Base-by-base conservation (phyloP, 106 monocot genomes). In the Allium cepa region DNA sequence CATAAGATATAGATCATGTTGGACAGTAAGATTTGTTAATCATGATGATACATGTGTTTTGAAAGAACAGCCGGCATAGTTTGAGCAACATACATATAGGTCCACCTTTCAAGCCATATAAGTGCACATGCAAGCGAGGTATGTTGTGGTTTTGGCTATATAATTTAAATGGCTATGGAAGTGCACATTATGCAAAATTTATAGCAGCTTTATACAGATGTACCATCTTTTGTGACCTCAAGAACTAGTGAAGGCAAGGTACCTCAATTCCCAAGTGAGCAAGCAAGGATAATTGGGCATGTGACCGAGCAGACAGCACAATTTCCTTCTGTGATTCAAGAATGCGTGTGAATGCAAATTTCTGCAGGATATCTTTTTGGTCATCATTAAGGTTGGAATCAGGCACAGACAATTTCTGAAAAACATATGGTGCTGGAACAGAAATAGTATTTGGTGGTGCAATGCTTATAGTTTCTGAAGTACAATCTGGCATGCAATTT, bases 191-290 rank as follows among this genome's bases (percentile, higher is more conserved):
- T 27, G 18, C 59, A 62, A 11, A 62, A 13, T 36, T 36, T 62
- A 12, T 11, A 36, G 18, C 8, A 62, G 26, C 17, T 36, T 26
- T 36, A 28, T 64, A 17, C 46, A 64, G 49, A 16, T 9, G 17
- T 63, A 45, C 52, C 62, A n/a, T 22, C 11, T 36, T 36, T 36
- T 36, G 36, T 36, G 36, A 5, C 36, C 3, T 36, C 5, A 36
- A 15, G 46, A 11, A 47, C 12, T 15, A 59, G 8, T 26, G n/a
- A 3, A 46, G 61, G 48, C 6, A 53, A 46, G 26, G 26, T 84
- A 97, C 96, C 96, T 97, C 96, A 62, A 81, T 70, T 47, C 86
- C 88, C 72, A 97, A 80, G 68, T 89, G 86, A 62, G 89, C 79
- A 80, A 97, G 88, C 70, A 97, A 77, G 11, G 92, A 76, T 64